phyloP scores from a whole-genome alignment of 179 eudicot species.

The Amaranthus tricolor region DNA sequence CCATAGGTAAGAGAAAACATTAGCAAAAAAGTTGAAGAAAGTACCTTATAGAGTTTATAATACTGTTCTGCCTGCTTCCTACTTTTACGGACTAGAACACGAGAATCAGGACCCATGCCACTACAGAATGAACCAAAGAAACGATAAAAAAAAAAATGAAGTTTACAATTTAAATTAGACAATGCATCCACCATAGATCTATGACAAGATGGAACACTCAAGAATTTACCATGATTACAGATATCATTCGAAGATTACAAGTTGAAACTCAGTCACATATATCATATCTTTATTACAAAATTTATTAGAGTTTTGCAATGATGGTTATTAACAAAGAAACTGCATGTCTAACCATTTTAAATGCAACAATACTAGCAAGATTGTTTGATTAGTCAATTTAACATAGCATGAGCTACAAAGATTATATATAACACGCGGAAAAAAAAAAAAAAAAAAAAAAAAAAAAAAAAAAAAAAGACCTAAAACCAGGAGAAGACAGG shows the following conservation, averaged over 20 bases:
- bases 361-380: neutral
- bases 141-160: neutral
- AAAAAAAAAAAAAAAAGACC: too few relatives aligned
- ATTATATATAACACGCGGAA: neutral
- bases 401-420: constrained; percentile 1
- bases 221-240: neutral
- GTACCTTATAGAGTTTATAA: constrained; percentile 77
- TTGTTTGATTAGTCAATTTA: neutral
- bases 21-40: neutral
- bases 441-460: too few relatives aligned
- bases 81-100: constrained; percentile 93
- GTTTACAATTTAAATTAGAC: neutral
- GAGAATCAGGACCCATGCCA: constrained; percentile 98
- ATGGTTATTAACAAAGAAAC: neutral
- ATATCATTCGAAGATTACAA: neutral
- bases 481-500: neutral
- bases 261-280: neutral
- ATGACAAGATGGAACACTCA: neutral
- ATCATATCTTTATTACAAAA: neutral
- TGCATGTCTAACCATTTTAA: neutral
- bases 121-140: constrained; percentile 37
- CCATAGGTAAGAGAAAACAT: neutral
- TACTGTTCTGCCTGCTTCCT: constrained; percentile 98
- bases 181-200: neutral
- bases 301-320: neutral